phyloP scores from a whole-genome alignment of 495 filamentous ascomycete species.

The Neurospora pannonica region DNA sequence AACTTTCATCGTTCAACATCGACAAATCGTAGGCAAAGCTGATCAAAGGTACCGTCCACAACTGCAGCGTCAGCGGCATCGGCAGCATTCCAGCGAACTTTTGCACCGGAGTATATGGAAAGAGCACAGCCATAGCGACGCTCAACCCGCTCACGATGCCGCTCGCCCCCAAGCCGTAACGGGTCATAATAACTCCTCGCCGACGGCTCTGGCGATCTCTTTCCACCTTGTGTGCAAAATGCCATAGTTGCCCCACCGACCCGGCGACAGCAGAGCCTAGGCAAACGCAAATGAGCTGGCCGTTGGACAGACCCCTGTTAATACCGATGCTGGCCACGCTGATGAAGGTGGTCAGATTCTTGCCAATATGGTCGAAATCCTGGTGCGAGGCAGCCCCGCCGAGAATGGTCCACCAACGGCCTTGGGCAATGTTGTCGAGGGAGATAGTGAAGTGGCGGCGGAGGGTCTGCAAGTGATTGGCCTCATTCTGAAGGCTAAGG shows the following conservation, averaged over 20 bases:
- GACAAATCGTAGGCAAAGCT: not conserved
- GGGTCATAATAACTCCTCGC: not conserved
- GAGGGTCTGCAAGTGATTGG: not conserved
- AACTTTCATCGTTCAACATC: not conserved
- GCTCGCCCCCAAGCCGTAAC: not conserved
- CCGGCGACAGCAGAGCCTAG: not conserved
- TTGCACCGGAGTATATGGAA: not conserved
- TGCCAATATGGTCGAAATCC: not conserved
- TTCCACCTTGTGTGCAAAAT: not conserved
- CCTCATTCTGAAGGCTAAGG: not conserved
- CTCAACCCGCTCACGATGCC: not conserved
- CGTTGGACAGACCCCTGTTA: not conserved
- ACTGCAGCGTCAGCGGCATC: not conserved
- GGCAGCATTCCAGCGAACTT: not conserved
- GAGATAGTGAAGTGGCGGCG: not conserved
- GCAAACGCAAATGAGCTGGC: not conserved
- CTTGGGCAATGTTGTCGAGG: not conserved
- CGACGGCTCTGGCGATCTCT: not conserved
- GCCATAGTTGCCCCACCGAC: not conserved
- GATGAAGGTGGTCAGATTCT: not conserved
- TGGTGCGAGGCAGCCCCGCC: not conserved
- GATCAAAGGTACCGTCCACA: not conserved
- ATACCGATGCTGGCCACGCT: not conserved
- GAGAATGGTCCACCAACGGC: not conserved
- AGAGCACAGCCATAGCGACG: not conserved